Conservation (phyloP, 768 basidiomycete species). For the Vararia minispora region DNA sequence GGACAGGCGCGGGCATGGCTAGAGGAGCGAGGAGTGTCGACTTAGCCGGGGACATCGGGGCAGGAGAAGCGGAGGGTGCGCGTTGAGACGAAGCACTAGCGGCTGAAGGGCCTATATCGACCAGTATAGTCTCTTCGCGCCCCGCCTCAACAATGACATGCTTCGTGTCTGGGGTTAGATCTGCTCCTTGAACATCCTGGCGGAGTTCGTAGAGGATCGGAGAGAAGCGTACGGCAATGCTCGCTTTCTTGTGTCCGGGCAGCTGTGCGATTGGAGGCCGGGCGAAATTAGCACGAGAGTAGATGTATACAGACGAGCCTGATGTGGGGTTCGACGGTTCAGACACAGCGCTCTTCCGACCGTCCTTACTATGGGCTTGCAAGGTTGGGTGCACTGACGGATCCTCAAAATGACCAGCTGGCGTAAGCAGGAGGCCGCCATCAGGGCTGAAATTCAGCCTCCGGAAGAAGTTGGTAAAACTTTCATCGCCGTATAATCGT, state of each 20-base stretch:
- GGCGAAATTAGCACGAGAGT: conserved; percentile 90
- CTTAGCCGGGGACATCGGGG: conserved; percentile 12
- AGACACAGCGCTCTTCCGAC: conserved; percentile 44
- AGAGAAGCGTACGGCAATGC: conserved; percentile 88
- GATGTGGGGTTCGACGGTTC: conserved; percentile 27
- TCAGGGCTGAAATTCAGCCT: conserved; percentile 92
- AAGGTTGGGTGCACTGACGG: conserved; percentile 47
- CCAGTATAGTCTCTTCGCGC: conserved; percentile 44
- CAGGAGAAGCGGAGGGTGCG: conserved; percentile 9
- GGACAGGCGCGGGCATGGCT: conserved; percentile 7
- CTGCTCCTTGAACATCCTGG: conserved; percentile 32
- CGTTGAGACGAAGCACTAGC: conserved; percentile 4
- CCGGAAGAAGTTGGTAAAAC: conserved; percentile 91
- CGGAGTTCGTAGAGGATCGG: conserved; percentile 91
- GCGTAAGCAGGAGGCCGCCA: conserved; percentile 86
- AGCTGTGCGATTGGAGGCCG: conserved; percentile 88
- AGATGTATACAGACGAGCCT: conserved; percentile 76
- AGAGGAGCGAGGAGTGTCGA: conserved; percentile 12
- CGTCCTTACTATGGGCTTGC: too few species aligned
- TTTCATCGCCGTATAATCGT: conserved; percentile 91
- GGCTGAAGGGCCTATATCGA: conserved; percentile 31
- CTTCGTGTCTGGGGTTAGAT: conserved; percentile 30
- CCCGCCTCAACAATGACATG: conserved; percentile 60
- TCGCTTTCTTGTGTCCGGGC: conserved; percentile 93
- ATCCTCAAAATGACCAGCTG: conserved; percentile 96